These are phyloP conservation scores for Rhodosporidiobolus sp. DNA, from an alignment of 768 basidiomycete genomes.

Conservation along the genomic window DNA sequence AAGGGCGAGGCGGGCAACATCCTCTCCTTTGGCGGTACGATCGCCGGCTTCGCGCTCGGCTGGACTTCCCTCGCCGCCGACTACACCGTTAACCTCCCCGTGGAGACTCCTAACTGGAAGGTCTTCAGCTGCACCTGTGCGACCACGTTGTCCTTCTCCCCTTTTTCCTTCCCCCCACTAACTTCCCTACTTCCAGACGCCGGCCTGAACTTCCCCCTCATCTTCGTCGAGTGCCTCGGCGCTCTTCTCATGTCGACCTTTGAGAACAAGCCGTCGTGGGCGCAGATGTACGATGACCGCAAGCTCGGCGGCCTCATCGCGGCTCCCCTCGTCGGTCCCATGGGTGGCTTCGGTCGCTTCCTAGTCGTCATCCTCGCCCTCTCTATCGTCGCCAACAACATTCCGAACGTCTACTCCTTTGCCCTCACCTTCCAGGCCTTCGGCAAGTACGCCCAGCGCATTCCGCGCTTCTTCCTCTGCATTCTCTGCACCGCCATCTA, in stretches of 20 bases:
- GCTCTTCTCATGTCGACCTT: conserved; percentile 53
- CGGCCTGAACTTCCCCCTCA: conserved; percentile 40
- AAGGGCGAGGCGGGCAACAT: conserved; percentile 49
- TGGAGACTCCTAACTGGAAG: conserved; percentile 48
- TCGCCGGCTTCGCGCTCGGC: conserved; percentile 51
- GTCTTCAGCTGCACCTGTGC: conserved; percentile 53
- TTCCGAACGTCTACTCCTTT: conserved; percentile 52
- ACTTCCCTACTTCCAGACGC: conserved; percentile 12
- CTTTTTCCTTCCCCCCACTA: conserved; percentile 43
- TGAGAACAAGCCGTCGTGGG: conserved; percentile 49
- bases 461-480: conserved; percentile 50
- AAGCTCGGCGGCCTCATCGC: conserved; percentile 56
- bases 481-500: conserved; percentile 45
- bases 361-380: conserved; percentile 54
- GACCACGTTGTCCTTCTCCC: conserved; percentile 42
- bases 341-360: conserved; percentile 55
- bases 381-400: conserved; percentile 52
- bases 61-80: conserved; percentile 52
- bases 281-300: conserved; percentile 48
- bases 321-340: conserved; percentile 49
- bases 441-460: conserved; percentile 51
- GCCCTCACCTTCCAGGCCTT: conserved; percentile 55
- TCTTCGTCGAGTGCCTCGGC: conserved; percentile 56
- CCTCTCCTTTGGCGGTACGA: conserved; percentile 51
- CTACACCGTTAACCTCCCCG: conserved; percentile 55